These are phyloP conservation scores for Gentiana straminea DNA, from an alignment of 257 asterid species.

Conservation along the genomic window DNA sequence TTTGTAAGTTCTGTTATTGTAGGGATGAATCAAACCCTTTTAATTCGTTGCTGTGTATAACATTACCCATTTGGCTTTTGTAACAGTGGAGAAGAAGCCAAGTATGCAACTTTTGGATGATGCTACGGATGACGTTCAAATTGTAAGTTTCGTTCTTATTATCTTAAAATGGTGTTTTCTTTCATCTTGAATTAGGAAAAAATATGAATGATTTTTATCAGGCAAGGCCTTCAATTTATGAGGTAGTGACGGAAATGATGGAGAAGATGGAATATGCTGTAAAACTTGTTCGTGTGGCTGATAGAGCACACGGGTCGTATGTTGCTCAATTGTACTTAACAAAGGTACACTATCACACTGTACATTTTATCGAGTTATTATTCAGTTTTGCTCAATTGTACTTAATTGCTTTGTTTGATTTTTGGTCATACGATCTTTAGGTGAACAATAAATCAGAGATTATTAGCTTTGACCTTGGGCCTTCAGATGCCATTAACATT, in stretches of 20 bases:
- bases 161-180: constrained; percentile 1
- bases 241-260: constrained; percentile 62
- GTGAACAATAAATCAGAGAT: constrained; percentile 45
- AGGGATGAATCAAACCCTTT: not conserved
- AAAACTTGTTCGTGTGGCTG: constrained; percentile 58
- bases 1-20: constrained; percentile 34
- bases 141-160: constrained; percentile 32
- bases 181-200: not conserved
- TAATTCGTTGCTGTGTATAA: too few relatives aligned
- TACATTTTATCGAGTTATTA: too few relatives aligned
- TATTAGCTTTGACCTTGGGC: constrained; percentile 63
- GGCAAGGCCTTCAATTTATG: constrained; percentile 80
- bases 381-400: too few relatives aligned
- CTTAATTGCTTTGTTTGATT: too few relatives aligned
- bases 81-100: constrained; percentile 79
- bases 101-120: constrained; percentile 76
- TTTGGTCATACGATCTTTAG: constrained; percentile 24
- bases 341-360: constrained; percentile 22
- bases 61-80: not conserved
- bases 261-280: constrained; percentile 78
- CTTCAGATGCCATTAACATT: constrained; percentile 83
- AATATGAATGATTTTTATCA: constrained; percentile 12
- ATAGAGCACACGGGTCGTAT: constrained; percentile 67
- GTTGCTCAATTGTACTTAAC: constrained; percentile 53
- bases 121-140: constrained; percentile 60